Percentiles rank a stretch among this genome's conserved stretches.
Conservation (phyloP, 257 asterid species). For the Buddleja alternifolia region DNA sequence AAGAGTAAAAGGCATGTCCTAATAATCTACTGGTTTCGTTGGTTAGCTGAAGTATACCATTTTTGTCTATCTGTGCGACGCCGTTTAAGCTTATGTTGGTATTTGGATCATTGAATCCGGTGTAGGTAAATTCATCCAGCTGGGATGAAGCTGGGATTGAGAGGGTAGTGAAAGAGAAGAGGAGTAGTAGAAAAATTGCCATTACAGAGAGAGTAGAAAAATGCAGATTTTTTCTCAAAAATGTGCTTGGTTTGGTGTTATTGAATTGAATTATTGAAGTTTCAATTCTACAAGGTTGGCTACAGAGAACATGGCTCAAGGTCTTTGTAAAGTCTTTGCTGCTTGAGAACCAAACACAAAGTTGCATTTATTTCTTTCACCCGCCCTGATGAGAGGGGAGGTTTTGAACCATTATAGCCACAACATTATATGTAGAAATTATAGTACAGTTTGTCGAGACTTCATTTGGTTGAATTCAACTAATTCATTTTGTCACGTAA, state of each 20-base stretch:
- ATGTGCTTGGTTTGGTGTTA: too few species aligned
- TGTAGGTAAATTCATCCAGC: slow-evolving; percentile 40
- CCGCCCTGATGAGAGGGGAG: slow-evolving; percentile 17
- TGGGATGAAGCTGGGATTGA: slow-evolving; percentile 40
- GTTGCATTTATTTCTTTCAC: slow-evolving; percentile 15
- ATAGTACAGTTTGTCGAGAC: too few species aligned
- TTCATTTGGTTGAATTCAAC: too few species aligned
- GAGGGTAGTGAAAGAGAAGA: slow-evolving; percentile 33
- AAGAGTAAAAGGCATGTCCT: slow-evolving; percentile 63
- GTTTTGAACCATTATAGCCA: neutral
- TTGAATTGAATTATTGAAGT: too few species aligned
- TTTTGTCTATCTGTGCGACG: slow-evolving; percentile 33
- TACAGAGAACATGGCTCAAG: too few species aligned
- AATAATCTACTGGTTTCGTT: slow-evolving; percentile 45
- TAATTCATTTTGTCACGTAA: too few species aligned
- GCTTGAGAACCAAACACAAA: neutral
- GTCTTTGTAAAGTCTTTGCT: neutral
- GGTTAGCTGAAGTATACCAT: slow-evolving; percentile 55
- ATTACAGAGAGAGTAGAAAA: slow-evolving; percentile 24
- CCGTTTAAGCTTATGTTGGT: slow-evolving; percentile 44
- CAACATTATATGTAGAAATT: neutral
- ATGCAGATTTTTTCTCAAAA: neutral
- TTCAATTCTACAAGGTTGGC: too few species aligned
- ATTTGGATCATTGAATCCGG: slow-evolving; percentile 40
- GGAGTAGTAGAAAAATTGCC: slow-evolving; percentile 28